Base-by-base conservation (phyloP, 192 early-diverging fungal species). In the Backusella mclennaniae region DNA sequence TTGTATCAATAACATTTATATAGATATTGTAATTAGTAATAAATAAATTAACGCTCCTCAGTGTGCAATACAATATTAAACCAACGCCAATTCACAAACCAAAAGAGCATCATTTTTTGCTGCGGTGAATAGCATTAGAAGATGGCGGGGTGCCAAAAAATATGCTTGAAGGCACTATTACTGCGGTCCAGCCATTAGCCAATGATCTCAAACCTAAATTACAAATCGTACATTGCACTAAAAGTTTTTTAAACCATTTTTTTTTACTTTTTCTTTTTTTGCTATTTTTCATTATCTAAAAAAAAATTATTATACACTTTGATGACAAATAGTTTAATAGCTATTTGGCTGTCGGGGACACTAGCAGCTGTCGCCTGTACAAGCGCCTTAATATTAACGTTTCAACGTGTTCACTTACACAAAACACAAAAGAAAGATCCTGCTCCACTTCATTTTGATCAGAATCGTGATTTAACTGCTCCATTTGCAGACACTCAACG, bases 321-420 rank as follows among this genome's bases (percentile, higher is more conserved):
- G 2, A 74, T 74, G 73, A 35, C 52, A 41, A 56, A 74, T 35
- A 59, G 36, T 21, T 17, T 21, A 29, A 38, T 74, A 41, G 8
- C 73, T 12, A 17, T 74, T 26, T 74, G 73, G 73, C 53, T 74
- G 36, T 74, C 73, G 17, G 33, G 53, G 12, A 26, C 35, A 63
- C 31, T 74, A 39, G n/a, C 36, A 14, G 73, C 31, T 14, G 36
- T 74, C 36, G 33, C 35, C n/a, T 41, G 73, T 56, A 21, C 17
- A 17, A 74, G 73, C 59, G 52, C 73, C 39, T 23, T 74, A 3
- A 63, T 74, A 39, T 6, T 74, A 26, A 63, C 73, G 6, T 38
- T 74, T 35, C 73, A 74, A 66, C 52, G 73, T 26, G 14, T 29
- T 17, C 33, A 56, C 14, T 29, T 66, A 56, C 73, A 74, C 26